Conservation (phyloP, 2,329 filamentous ascomycete species). For the Rhynchosporium agropyri region DNA sequence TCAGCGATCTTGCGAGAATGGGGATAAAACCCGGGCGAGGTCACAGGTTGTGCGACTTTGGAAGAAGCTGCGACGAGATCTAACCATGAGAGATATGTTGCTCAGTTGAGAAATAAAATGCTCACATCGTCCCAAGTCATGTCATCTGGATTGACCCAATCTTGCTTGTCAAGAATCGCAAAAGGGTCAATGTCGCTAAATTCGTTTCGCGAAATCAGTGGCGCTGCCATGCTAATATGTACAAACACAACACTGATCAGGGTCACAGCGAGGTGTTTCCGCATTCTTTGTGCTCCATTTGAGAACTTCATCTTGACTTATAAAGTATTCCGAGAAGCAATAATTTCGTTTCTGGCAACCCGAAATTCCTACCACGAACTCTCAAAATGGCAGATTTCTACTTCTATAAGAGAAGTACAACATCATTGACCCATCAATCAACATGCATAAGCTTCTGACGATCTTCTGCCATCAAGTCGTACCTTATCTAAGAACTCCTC, state of each 20-base stretch:
- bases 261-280: background rate
- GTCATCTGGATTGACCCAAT: conserved; percentile 12
- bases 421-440: background rate
- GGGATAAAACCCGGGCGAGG: background rate
- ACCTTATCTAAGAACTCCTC: conserved; percentile 10
- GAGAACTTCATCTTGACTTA: background rate
- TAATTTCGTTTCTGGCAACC: background rate
- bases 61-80: background rate
- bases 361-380: background rate
- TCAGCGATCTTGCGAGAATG: background rate
- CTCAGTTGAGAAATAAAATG: background rate
- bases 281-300: background rate
- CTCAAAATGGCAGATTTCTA: background rate
- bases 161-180: conserved; percentile 14
- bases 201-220: conserved; percentile 10
- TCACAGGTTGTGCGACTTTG: background rate
- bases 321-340: background rate
- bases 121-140: conserved; percentile 16
- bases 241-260: conserved; percentile 4
- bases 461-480: conserved; percentile 7
- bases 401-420: background rate
- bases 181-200: conserved; percentile 16
- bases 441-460: conserved; percentile 2
- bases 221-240: background rate
- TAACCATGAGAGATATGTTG: background rate